Percentiles rank a stretch among this genome's conserved stretches.
Conservation (phyloP, 2,329 filamentous ascomycete genomes). For the Shiraia bambusicola region DNA sequence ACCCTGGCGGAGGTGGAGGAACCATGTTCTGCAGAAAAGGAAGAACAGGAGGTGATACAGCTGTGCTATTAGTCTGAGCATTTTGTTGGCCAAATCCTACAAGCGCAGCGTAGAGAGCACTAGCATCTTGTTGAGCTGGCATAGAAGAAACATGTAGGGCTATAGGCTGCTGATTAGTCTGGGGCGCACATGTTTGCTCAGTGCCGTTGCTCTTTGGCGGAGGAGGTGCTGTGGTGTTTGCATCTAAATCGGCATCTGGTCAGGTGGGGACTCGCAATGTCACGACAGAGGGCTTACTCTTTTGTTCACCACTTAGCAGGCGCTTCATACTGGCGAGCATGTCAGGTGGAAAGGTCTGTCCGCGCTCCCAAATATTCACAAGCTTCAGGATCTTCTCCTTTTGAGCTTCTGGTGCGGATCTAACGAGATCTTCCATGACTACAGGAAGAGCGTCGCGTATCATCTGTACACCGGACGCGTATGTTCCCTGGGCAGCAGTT, state of each 20-base stretch:
- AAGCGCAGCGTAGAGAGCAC: slow-evolving; percentile 39
- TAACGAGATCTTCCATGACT: slow-evolving; percentile 93
- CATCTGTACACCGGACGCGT: slow-evolving; percentile 91
- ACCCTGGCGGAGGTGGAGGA: slow-evolving; percentile 36
- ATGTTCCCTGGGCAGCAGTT: slow-evolving; percentile 86
- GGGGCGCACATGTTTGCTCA: slow-evolving; percentile 19
- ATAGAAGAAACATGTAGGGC: slow-evolving; percentile 18
- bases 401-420: slow-evolving; percentile 86
- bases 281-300: slow-evolving; percentile 61
- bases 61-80: slow-evolving; percentile 31
- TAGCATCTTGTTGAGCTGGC: slow-evolving; percentile 29
- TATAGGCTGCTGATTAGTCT: slow-evolving; percentile 32
- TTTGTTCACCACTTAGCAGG: slow-evolving; percentile 65
- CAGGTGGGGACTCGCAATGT: slow-evolving; percentile 12
- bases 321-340: slow-evolving; percentile 84
- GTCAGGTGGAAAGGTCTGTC: slow-evolving; percentile 79
- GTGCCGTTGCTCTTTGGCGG: slow-evolving; percentile 29
- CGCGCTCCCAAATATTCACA: slow-evolving; percentile 97
- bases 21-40: slow-evolving; percentile 33
- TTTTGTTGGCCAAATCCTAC: slow-evolving; percentile 33
- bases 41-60: slow-evolving; percentile 26
- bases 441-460: slow-evolving; percentile 92
- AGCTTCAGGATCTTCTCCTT: slow-evolving; percentile 96
- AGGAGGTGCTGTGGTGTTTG: slow-evolving; percentile 29
- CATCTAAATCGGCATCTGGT: slow-evolving; percentile 15